These are phyloP conservation scores for Aspergillus affinis DNA, from an alignment of 495 filamentous ascomycete genomes.

Conservation along the genomic window DNA sequence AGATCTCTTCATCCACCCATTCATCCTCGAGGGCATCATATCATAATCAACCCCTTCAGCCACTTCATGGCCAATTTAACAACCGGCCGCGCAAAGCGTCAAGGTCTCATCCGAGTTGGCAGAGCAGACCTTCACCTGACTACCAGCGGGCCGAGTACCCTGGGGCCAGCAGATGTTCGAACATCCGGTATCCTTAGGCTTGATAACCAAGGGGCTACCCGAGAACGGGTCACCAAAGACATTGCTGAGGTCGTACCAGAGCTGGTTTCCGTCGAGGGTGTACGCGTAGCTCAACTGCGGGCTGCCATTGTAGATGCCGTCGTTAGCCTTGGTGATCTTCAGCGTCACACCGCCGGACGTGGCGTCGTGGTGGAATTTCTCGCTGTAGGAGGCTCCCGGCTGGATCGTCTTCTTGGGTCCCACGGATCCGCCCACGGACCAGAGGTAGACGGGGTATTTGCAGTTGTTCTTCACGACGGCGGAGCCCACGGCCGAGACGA, in stretches of 20 bases:
- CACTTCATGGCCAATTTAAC: conserved; percentile 11
- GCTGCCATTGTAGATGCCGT: conserved; percentile 55
- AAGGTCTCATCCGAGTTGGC: conserved; percentile 32
- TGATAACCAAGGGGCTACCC: conserved; percentile 42
- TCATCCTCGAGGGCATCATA: no score
- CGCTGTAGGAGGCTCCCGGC: conserved; percentile 37
- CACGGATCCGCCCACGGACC: conserved; percentile 52
- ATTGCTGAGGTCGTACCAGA: conserved; percentile 58
- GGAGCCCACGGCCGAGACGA: conserved; percentile 46
- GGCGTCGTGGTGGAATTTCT: conserved; percentile 45
- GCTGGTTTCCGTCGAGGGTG: conserved; percentile 44
- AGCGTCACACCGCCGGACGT: conserved; percentile 54
- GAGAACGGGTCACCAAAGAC: conserved; percentile 57
- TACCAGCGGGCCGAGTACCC: conserved; percentile 49
- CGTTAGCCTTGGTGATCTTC: conserved; percentile 50
- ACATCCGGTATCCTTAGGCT: conserved; percentile 40
- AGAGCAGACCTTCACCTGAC: conserved; percentile 50
- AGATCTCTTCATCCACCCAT: no score
- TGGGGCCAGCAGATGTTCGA: conserved; percentile 49
- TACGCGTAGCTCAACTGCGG: conserved; percentile 56
- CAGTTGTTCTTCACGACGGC: conserved; percentile 56
- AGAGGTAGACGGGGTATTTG: conserved; percentile 47
- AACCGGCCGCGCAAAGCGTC: conserved; percentile 32
- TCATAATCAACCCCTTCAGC: no score
- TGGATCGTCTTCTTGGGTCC: conserved; percentile 39